Evolutionary conservation across 805 yeast genomes (phyloP).

Genomic region (Saccharomycopsis oosterbeekiorum): DNA sequence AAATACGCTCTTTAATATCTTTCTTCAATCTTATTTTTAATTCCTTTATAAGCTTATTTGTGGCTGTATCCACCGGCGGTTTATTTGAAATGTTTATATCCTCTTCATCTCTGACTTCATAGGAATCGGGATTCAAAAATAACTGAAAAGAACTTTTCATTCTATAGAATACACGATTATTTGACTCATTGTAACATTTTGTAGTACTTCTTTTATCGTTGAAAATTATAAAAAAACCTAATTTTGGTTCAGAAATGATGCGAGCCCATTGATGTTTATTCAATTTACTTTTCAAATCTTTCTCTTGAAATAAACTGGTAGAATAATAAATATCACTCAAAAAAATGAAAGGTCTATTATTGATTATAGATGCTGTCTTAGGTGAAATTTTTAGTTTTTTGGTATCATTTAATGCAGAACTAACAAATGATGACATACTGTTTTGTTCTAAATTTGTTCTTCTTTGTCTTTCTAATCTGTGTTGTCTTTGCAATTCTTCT

Average conservation of each 20-base stretch:
- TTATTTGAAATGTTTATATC: constrained; percentile 14
- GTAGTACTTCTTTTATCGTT: constrained; percentile 48
- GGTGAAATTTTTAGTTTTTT: constrained; percentile 31
- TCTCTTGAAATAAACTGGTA: constrained; percentile 24
- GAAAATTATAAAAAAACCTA: constrained; percentile 68
- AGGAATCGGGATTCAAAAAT: constrained; percentile 11
- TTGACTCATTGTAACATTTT: constrained; percentile 48
- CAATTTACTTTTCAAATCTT: constrained; percentile 50
- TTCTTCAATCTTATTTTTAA: constrained; percentile 51
- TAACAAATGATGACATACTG: not conserved
- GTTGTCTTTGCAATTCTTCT: constrained; percentile 14
- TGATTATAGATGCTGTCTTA: constrained; percentile 39
- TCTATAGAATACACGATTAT: constrained; percentile 37
- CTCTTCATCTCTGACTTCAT: constrained; percentile 5
- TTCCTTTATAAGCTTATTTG: constrained; percentile 49
- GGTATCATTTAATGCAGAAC: constrained; percentile 1
- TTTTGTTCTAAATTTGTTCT: not conserved
- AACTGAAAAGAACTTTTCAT: constrained; percentile 5
- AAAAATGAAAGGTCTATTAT: constrained; percentile 48
- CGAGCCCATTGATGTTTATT: constrained; percentile 56
- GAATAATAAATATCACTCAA: constrained; percentile 43
- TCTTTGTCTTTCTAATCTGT: constrained; percentile 13
- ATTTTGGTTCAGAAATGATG: constrained; percentile 43
- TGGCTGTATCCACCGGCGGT: constrained; percentile 46
- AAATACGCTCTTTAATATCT: constrained; percentile 63